Evolutionary conservation across 352 stramenopile species (phyloP), one percentile per base, ranked within the genome.

Genomic region (Globisporangium acanthophoron): DNA sequence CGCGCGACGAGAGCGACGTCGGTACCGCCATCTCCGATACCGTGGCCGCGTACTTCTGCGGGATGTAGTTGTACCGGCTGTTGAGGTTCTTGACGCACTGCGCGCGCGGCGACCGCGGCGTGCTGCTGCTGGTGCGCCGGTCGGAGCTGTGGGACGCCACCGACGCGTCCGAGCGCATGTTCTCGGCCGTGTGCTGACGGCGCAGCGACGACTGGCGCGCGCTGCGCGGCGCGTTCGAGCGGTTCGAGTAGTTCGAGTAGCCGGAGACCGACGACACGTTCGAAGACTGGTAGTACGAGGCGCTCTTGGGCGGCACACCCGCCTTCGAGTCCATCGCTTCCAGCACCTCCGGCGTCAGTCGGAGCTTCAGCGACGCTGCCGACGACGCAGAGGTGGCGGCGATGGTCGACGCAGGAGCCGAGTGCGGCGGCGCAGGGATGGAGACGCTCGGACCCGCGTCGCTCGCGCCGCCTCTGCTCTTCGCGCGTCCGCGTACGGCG

Each of bases 51-150:
- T 87, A 87, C 55, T 73, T 78, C 20, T 81, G 75, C 11, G 78
- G 78, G 56, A 88, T 78, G 65, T 88, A 84, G 55, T 80, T 85
- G 70, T 90, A 87, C 31, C 80, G 73, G 48, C 76, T 79, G 65
- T 75, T 78, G 50, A 82, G 51, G 61, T 77, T 85, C 37, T 80
- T 71, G 46, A 81, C 54, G 9, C 69, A 69, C n/a, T 73, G 65
- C 35, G 62, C 58, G 35, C 73, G 74, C n/a, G 76, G 71, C 6
- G 71, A 81, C 29, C 66, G 64, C 33, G 21, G 54, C 46, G 49
- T 45, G 39, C 54, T 72, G 67, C 45, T 47, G 60, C 43, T 62
- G 54, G 20, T 27, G 35, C 67, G 61, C 1, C 67, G 53, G 48
- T 73, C 69, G 1, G 77, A 88, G 29, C 73, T 79, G 39, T 80